phyloP scores from a whole-genome alignment of 2,329 filamentous ascomycete genomes.

The Venturia nashicola region DNA sequence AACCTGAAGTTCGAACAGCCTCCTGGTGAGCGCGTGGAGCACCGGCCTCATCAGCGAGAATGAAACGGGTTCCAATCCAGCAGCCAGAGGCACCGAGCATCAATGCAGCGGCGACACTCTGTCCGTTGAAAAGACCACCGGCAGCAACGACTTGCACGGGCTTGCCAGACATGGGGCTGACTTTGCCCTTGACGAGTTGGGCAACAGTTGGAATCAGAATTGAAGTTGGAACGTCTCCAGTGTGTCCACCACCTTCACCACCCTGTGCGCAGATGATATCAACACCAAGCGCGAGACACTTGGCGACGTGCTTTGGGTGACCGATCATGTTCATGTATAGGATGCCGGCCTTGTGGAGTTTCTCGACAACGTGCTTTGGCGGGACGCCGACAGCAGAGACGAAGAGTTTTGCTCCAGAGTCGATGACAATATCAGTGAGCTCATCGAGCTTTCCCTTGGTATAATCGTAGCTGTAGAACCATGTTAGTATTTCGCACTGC shows the following conservation, averaged over 20 bases:
- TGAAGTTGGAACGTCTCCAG: slow-evolving; percentile 82
- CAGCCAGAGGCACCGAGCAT: slow-evolving; percentile 88
- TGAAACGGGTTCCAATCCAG: slow-evolving; percentile 95
- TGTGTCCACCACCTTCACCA: slow-evolving; percentile 94
- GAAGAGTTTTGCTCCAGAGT: slow-evolving; percentile 82
- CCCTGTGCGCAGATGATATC: slow-evolving; percentile 98
- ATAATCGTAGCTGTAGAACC: slow-evolving; percentile 77
- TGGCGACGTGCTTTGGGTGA: slow-evolving; percentile 97
- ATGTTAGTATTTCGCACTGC: neutral
- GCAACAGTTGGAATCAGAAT: slow-evolving; percentile 89
- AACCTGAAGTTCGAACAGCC: slow-evolving; percentile 78
- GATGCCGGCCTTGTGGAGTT: slow-evolving; percentile 74
- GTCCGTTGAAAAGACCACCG: slow-evolving; percentile 13
- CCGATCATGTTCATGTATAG: slow-evolving; percentile 99
- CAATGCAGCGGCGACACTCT: slow-evolving; percentile 71
- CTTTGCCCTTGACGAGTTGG: slow-evolving; percentile 66
- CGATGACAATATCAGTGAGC: slow-evolving; percentile 84
- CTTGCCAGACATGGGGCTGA: slow-evolving; percentile 73
- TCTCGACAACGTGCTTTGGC: slow-evolving; percentile 77
- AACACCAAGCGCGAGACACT: slow-evolving; percentile 76
- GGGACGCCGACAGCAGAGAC: slow-evolving; percentile 94
- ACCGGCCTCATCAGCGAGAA: slow-evolving; percentile 86
- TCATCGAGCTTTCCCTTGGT: slow-evolving; percentile 96
- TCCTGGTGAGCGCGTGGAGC: slow-evolving; percentile 92
- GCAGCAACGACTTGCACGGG: slow-evolving; percentile 67